Conservation (phyloP, 495 filamentous ascomycete genomes). For the Schizothecium vesticola region DNA sequence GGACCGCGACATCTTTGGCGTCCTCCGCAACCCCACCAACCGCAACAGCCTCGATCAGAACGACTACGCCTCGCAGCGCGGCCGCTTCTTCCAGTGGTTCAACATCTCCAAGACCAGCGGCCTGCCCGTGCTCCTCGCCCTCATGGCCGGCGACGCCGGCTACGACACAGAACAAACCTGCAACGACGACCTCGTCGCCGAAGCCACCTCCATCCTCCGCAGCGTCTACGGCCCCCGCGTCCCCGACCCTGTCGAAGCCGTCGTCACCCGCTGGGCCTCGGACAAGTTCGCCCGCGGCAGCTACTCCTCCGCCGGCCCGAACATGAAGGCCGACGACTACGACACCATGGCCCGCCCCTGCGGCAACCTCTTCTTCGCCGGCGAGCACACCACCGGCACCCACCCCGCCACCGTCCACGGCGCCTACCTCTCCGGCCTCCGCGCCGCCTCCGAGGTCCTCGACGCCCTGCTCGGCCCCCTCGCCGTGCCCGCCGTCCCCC, state of each 20-base stretch:
- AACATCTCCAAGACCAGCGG: slow-evolving; percentile 88
- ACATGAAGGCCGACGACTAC: slow-evolving; percentile 81
- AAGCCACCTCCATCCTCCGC: slow-evolving; percentile 71
- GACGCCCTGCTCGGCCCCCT: slow-evolving; percentile 77
- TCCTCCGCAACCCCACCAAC: slow-evolving; percentile 63
- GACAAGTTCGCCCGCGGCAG: slow-evolving; percentile 86
- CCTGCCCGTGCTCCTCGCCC: slow-evolving; percentile 76
- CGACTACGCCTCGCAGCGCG: slow-evolving; percentile 52
- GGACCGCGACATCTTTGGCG: slow-evolving; percentile 88
- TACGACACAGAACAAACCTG: slow-evolving; percentile 71
- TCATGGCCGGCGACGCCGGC: slow-evolving; percentile 97
- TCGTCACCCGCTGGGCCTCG: slow-evolving; percentile 89
- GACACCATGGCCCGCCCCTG: slow-evolving; percentile 82
- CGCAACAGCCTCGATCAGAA: slow-evolving; percentile 48
- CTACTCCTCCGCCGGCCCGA: slow-evolving; percentile 86
- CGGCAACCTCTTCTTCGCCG: slow-evolving; percentile 91
- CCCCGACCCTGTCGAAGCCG: slow-evolving; percentile 74
- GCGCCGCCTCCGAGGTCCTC: slow-evolving; percentile 80
- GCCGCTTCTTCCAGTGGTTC: slow-evolving; percentile 96
- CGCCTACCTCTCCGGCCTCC: slow-evolving; percentile 87
- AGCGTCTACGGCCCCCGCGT: slow-evolving; percentile 51
- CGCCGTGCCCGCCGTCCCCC: slow-evolving; percentile 58
- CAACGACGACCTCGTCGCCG: slow-evolving; percentile 67
- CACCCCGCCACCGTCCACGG: slow-evolving; percentile 97
- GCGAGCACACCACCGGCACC: slow-evolving; percentile 90